A percentile compares a stretch with the other conserved stretches of the same genome.
Conservation (phyloP, 1,139 yeast species). For the Nakaseomyces kungkrabaensis region DNA sequence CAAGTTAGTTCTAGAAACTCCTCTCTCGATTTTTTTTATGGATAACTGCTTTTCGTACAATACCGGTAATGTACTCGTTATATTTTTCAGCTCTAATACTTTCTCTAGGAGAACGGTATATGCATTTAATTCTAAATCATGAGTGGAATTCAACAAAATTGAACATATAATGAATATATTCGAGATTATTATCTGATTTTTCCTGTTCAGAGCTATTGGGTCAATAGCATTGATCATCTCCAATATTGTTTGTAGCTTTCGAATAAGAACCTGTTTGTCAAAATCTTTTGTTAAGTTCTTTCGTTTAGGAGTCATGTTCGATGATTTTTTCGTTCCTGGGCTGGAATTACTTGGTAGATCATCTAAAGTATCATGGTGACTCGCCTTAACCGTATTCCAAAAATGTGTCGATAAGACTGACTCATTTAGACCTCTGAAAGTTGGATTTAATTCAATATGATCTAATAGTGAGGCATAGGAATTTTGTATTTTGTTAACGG, state of each 20-base stretch:
- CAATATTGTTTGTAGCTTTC: slow-evolving; percentile 13
- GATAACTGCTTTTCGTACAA: slow-evolving; percentile 3
- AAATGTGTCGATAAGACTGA: slow-evolving; percentile 32
- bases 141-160: not conserved
- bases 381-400: not conserved
- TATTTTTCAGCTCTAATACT: slow-evolving; percentile 10
- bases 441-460: slow-evolving; percentile 34
- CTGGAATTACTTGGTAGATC: not conserved
- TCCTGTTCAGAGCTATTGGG: slow-evolving; percentile 4
- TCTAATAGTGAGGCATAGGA: slow-evolving; percentile 22
- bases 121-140: slow-evolving; percentile 9
- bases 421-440: slow-evolving; percentile 39
- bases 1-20: too few species aligned
- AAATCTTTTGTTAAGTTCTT: slow-evolving; percentile 18
- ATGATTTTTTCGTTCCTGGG: slow-evolving; percentile 22
- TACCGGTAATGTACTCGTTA: slow-evolving; percentile 9
- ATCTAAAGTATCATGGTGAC: not conserved
- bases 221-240: slow-evolving; percentile 11
- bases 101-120: not conserved
- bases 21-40: not conserved
- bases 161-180: not conserved
- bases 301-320: slow-evolving; percentile 28
- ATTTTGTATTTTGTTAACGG: slow-evolving; percentile 24
- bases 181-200: not conserved
- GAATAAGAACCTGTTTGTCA: slow-evolving; percentile 17